Evolutionary conservation across 441 rosid genomes (phyloP).

Genomic region (Hura crepitans): DNA sequence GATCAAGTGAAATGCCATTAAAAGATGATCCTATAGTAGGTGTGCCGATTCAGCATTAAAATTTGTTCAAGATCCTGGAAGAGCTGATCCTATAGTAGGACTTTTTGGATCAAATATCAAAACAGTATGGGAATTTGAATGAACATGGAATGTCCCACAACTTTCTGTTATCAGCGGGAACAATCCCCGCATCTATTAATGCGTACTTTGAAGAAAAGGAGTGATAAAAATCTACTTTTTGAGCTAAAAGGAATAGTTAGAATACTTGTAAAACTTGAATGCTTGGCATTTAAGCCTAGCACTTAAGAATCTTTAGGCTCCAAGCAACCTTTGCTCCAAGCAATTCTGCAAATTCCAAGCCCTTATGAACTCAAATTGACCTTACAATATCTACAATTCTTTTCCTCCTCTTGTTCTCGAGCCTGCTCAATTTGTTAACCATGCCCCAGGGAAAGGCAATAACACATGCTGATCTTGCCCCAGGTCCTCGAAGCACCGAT

Average conservation of each 20-base stretch:
- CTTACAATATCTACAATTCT: not conserved
- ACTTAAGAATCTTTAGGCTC: slow-evolving; percentile 66
- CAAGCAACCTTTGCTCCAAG: slow-evolving; percentile 94
- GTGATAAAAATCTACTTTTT: not conserved
- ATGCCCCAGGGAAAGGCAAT: slow-evolving; percentile 56
- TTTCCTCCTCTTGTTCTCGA: slow-evolving; percentile 1
- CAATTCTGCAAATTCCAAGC: slow-evolving; percentile 39
- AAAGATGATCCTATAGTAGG: too few species aligned
- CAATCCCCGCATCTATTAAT: not conserved
- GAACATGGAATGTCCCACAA: not conserved
- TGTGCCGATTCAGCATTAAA: too few species aligned
- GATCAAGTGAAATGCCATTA: too few species aligned
- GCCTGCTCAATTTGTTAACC: slow-evolving; percentile 30
- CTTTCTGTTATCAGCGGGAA: too few species aligned
- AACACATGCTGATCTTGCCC: slow-evolving; percentile 82
- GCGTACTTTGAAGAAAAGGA: not conserved
- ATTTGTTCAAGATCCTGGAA: too few species aligned
- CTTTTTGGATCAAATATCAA: not conserved
- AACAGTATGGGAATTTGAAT: too few species aligned
- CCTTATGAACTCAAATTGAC: slow-evolving; percentile 9
- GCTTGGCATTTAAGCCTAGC: slow-evolving; percentile 37
- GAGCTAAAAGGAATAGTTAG: slow-evolving; percentile 1
- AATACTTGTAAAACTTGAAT: slow-evolving; percentile 29
- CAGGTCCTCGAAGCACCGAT: slow-evolving; percentile 46
- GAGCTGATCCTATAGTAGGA: too few species aligned